Conservation (phyloP, 2,329 filamentous ascomycete species). For the Mycocentrospora acerina region DNA sequence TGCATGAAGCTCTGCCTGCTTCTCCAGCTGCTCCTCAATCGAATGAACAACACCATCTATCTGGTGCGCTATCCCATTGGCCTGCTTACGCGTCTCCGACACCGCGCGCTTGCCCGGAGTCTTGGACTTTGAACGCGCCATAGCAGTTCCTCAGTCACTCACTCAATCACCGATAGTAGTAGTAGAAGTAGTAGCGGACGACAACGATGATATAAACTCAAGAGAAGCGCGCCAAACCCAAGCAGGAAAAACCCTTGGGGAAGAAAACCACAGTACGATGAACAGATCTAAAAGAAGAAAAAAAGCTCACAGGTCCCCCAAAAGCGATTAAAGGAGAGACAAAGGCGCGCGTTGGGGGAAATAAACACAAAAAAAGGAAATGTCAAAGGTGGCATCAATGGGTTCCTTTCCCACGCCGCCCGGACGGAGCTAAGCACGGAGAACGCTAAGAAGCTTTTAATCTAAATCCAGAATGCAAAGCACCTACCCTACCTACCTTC, state of each 20-base stretch:
- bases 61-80: constrained; percentile 25
- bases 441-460: constrained; percentile 23
- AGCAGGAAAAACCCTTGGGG: no score
- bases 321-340: not conserved
- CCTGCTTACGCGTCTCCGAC: constrained; percentile 24
- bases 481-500: no score
- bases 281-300: no score
- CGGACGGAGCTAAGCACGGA: constrained; percentile 30
- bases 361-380: constrained; percentile 9
- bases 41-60: constrained; percentile 28
- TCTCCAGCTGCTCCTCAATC: constrained; percentile 33
- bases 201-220: not conserved
- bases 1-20: constrained; percentile 33
- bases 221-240: no score
- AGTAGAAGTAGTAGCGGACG: not conserved
- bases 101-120: constrained; percentile 28
- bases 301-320: no score
- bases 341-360: not conserved
- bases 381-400: constrained; percentile 37
- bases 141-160: constrained; percentile 11
- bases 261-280: no score
- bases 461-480: no score
- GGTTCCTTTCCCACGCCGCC: no score
- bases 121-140: constrained; percentile 32
- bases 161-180: no score